A percentile compares a stretch with the other conserved stretches of the same genome.
Evolutionary conservation across 2,329 filamentous ascomycete species (phyloP).

Genomic region (Metarhizium rileyi): DNA sequence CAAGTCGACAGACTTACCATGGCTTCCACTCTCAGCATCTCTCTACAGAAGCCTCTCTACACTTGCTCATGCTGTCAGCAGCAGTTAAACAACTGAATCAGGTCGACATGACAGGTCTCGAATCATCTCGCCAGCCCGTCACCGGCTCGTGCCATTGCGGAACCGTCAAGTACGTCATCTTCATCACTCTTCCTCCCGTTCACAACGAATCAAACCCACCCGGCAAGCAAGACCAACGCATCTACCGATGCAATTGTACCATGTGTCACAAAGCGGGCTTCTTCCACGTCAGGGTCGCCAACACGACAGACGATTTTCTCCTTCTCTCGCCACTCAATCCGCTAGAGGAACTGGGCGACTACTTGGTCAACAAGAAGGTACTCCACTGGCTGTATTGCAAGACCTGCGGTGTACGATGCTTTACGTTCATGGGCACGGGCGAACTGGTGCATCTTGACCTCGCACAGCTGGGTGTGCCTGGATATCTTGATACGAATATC

Average conservation of each 20-base stretch:
- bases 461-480: slow-evolving; percentile 7
- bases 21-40: too few species aligned
- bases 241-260: slow-evolving; percentile 36
- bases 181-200: slow-evolving; percentile 29
- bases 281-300: slow-evolving; percentile 32
- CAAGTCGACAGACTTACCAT: too few species aligned
- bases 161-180: slow-evolving; percentile 30
- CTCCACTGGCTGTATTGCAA: slow-evolving; percentile 37
- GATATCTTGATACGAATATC: background rate
- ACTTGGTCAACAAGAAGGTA: slow-evolving; percentile 21
- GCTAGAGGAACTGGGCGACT: slow-evolving; percentile 29
- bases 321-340: slow-evolving; percentile 32
- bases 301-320: slow-evolving; percentile 31
- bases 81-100: too few species aligned
- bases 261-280: slow-evolving; percentile 38
- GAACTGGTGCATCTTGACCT: slow-evolving; percentile 18
- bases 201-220: slow-evolving; percentile 12
- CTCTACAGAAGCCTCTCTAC: too few species aligned
- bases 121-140: slow-evolving; percentile 8
- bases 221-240: slow-evolving; percentile 11
- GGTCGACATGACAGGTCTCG: background rate
- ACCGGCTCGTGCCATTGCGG: slow-evolving; percentile 39
- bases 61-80: background rate
- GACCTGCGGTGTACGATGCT: slow-evolving; percentile 33
- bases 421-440: slow-evolving; percentile 27